phyloP scores from a whole-genome alignment of 1,284 basidiomycete genomes.

The Apiotrichum brassicae region DNA sequence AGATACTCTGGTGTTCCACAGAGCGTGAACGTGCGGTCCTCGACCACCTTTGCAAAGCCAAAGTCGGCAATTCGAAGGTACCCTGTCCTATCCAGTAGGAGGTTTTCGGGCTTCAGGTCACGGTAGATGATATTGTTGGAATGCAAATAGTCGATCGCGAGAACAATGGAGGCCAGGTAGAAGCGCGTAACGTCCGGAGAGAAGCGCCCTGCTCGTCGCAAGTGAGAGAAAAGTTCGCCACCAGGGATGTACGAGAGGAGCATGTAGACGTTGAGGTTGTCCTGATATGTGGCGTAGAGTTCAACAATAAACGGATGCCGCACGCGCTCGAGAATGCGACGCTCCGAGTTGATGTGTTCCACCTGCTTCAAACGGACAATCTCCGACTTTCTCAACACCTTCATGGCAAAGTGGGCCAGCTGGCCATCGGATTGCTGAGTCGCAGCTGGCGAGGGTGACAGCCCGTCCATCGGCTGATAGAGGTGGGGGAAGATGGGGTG shows the following conservation, averaged over 20 bases:
- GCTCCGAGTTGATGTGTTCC: conserved; percentile 54
- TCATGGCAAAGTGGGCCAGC: conserved; percentile 50
- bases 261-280: conserved; percentile 53
- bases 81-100: conserved; percentile 48
- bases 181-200: conserved; percentile 52
- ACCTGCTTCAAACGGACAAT: conserved; percentile 54
- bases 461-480: conserved; percentile 36
- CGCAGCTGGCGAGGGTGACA: conserved; percentile 32
- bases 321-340: conserved; percentile 51
- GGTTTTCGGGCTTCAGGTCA: conserved; percentile 53
- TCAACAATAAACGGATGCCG: conserved; percentile 56
- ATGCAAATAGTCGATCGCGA: conserved; percentile 51
- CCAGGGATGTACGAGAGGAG: conserved; percentile 52
- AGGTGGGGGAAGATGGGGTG: conserved; percentile 48
- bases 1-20: conserved; percentile 51
- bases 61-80: conserved; percentile 52
- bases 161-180: conserved; percentile 51
- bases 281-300: conserved; percentile 49
- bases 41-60: conserved; percentile 51
- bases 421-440: conserved; percentile 43
- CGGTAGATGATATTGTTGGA: conserved; percentile 50
- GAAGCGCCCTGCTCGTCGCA: conserved; percentile 49
- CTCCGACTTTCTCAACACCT: conserved; percentile 52
- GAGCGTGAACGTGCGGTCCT: conserved; percentile 48
- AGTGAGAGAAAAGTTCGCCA: conserved; percentile 52